phyloP scores from a whole-genome alignment of 768 basidiomycete genomes.

The Boletus pseudo-olivaceus region DNA sequence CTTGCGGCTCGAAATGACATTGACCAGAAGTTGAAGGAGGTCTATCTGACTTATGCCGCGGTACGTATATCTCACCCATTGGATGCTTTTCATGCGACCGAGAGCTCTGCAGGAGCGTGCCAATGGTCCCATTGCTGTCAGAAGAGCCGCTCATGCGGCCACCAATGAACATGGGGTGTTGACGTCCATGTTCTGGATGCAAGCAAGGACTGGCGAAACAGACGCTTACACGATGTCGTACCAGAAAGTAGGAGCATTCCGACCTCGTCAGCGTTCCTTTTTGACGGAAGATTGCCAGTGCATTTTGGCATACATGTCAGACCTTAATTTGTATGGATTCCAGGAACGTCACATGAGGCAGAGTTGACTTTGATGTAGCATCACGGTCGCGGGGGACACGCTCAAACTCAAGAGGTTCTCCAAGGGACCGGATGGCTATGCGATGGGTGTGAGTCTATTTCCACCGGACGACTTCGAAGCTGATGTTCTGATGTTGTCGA shows the following conservation, averaged over 20 bases:
- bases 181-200: slow-evolving; percentile 76
- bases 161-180: slow-evolving; percentile 44
- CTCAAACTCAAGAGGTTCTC: slow-evolving; percentile 50
- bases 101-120: slow-evolving; percentile 52
- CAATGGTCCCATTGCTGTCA: slow-evolving; percentile 67
- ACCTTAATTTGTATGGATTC: slow-evolving; percentile 65
- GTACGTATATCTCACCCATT: slow-evolving; percentile 15
- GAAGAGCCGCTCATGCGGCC: slow-evolving; percentile 45
- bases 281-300: slow-evolving; percentile 43
- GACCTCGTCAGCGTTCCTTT: not conserved
- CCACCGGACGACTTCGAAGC: not conserved
- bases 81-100: slow-evolving; percentile 26
- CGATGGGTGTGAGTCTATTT: slow-evolving; percentile 56
- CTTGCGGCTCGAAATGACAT: slow-evolving; percentile 28
- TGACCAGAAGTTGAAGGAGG: slow-evolving; percentile 34
- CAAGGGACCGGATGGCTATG: slow-evolving; percentile 46
- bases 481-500: slow-evolving; percentile 3
- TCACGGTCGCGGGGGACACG: slow-evolving; percentile 50
- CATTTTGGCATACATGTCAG: slow-evolving; percentile 76
- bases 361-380: slow-evolving; percentile 38
- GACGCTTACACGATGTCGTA: slow-evolving; percentile 66
- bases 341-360: not conserved
- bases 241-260: slow-evolving; percentile 55
- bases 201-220: slow-evolving; percentile 51
- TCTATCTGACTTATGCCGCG: slow-evolving; percentile 26